Conservation (phyloP, 306 rosid species). For the Sindora glabra region DNA sequence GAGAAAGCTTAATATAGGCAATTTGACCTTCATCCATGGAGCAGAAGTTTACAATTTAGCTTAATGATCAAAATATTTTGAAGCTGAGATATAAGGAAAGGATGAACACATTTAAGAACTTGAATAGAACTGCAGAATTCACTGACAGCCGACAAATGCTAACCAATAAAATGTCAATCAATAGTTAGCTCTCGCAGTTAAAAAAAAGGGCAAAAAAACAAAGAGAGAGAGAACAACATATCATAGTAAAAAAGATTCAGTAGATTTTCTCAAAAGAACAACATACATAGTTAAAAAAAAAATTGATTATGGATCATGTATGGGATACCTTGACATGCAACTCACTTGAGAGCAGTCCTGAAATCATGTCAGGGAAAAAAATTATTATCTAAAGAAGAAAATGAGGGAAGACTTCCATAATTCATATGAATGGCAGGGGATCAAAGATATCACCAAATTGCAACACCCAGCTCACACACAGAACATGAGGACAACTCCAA, state of each 20-base stretch:
- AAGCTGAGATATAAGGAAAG: not conserved
- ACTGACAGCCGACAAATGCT: too few species aligned
- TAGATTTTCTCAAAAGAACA: too few species aligned
- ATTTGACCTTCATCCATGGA: constrained; percentile 56
- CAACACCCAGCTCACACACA: constrained; percentile 54
- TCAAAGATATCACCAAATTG: constrained; percentile 45
- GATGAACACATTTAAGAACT: too few species aligned
- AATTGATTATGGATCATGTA: constrained; percentile 1
- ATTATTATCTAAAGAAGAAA: not conserved
- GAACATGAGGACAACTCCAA: constrained; percentile 53
- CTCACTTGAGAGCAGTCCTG: constrained; percentile 75
- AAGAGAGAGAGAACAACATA: too few species aligned
- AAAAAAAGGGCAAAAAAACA: too few species aligned
- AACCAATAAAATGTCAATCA: too few species aligned
- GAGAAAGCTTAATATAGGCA: constrained; percentile 82
- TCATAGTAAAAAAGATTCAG: too few species aligned
- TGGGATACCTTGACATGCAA: constrained; percentile 71
- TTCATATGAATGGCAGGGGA: not conserved
- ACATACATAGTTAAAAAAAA: constrained; percentile 7
- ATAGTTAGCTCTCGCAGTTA: too few species aligned
- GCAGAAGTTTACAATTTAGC: constrained; percentile 4
- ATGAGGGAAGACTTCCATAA: not conserved
- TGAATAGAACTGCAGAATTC: too few species aligned
- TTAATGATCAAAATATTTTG: not conserved
- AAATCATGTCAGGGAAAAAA: constrained; percentile 24